A percentile compares a stretch with the other conserved stretches of the same genome.
These are phyloP conservation scores for Aureobasidium sp. DNA, from an alignment of 2,329 filamentous ascomycete genomes.

Conservation along the genomic window DNA sequence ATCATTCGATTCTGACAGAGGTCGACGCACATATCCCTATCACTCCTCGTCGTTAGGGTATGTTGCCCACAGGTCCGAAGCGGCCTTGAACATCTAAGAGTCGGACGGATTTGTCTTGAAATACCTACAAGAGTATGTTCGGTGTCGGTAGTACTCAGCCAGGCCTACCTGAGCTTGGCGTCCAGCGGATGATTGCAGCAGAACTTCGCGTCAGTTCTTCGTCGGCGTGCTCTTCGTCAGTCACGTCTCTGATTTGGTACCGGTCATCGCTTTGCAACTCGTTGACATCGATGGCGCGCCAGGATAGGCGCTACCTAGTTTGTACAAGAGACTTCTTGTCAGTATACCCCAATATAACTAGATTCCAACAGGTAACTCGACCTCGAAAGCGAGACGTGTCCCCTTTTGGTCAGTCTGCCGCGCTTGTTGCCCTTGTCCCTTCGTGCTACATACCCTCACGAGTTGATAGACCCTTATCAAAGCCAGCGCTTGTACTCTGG, in stretches of 20 bases:
- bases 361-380: background rate
- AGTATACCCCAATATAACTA: background rate
- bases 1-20: background rate
- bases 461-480: background rate
- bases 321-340: background rate
- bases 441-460: background rate
- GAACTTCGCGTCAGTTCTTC: background rate
- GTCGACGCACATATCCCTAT: background rate
- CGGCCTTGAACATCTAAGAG: background rate
- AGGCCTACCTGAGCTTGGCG: background rate
- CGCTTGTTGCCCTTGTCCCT: background rate
- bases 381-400: background rate
- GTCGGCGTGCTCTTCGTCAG: background rate
- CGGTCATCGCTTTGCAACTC: background rate
- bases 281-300: background rate
- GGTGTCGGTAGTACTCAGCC: background rate
- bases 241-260: background rate
- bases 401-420: background rate
- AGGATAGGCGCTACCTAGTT: background rate
- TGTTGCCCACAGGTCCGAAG: background rate
- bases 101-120: background rate
- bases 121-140: background rate
- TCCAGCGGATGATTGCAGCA: background rate
- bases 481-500: background rate
- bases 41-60: no score